Evolutionary conservation across 179 eudicot genomes (phyloP).

Genomic region (Silene noctiflora): DNA sequence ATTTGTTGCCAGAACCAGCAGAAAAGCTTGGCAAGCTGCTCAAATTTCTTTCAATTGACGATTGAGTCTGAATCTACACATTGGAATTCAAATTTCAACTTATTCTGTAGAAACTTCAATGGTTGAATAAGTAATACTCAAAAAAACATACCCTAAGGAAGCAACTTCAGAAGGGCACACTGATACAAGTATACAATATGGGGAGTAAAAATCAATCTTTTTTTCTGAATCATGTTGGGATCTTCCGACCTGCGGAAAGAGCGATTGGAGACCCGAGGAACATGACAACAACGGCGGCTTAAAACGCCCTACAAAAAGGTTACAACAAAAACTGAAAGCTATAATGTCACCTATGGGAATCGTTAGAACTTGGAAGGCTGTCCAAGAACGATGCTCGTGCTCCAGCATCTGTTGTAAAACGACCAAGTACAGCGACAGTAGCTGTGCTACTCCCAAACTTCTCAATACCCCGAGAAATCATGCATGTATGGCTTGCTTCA

Average conservation of each 20-base stretch:
- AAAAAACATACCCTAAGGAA: background rate
- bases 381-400: slow-evolving; percentile 65
- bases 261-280: background rate
- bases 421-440: slow-evolving; percentile 78
- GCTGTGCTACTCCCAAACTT: slow-evolving; percentile 84
- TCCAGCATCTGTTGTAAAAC: slow-evolving; percentile 60
- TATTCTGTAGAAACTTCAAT: background rate
- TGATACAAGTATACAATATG: slow-evolving; percentile 1
- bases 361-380: slow-evolving; percentile 41
- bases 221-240: slow-evolving; percentile 4
- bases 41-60: slow-evolving; percentile 1
- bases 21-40: slow-evolving; percentile 5
- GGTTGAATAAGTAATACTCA: background rate
- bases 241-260: background rate
- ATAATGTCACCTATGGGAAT: slow-evolving; percentile 18
- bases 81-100: background rate
- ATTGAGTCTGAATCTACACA: background rate
- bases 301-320: slow-evolving; percentile 8
- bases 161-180: slow-evolving; percentile 18
- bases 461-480: slow-evolving; percentile 89
- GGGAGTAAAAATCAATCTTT: background rate
- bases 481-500: slow-evolving; percentile 90
- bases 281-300: background rate
- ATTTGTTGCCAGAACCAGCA: too few species aligned
- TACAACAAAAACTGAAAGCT: background rate